Percentiles rank a stretch among this genome's conserved stretches.
phyloP scores from a whole-genome alignment of 23 red algal genomes.

The Cyanidium caldarium region DNA sequence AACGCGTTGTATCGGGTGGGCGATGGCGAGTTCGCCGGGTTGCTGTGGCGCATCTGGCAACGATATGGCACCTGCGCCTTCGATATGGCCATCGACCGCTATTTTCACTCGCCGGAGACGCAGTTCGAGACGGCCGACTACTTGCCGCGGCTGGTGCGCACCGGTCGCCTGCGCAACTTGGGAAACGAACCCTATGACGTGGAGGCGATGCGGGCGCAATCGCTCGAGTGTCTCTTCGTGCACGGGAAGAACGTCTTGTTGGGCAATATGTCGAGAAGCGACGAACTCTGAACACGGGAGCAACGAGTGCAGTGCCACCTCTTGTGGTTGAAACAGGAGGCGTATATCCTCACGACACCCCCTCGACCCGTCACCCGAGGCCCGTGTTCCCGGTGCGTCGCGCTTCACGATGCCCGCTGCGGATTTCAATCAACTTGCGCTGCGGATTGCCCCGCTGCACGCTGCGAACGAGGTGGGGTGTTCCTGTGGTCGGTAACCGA shows the following conservation, averaged over 20 bases:
- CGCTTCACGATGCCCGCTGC: too few species aligned
- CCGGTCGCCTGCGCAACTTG: neutral
- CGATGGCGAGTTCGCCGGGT: neutral
- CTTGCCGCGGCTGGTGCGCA: neutral
- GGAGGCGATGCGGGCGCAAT: neutral
- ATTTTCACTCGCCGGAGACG: neutral
- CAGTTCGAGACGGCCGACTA: neutral
- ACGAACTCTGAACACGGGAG: too few species aligned
- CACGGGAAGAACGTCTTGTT: neutral
- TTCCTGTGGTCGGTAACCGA: too few species aligned
- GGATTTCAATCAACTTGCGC: too few species aligned
- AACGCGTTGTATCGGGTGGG: conserved; percentile 19
- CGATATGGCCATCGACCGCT: conserved; percentile 14
- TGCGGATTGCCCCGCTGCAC: too few species aligned
- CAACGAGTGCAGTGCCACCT: too few species aligned
- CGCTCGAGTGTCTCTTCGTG: neutral
- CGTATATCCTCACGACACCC: too few species aligned
- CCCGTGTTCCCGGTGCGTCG: too few species aligned
- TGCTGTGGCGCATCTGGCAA: neutral
- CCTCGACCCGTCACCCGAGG: too few species aligned
- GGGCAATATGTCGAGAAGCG: too few species aligned
- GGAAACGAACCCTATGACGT: neutral
- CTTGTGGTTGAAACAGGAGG: too few species aligned
- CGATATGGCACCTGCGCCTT: conserved; percentile 4
- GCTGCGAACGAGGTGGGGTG: too few species aligned